These are phyloP conservation scores for Phoma sp. DNA, from an alignment of 2,329 filamentous ascomycete species.

Conservation along the genomic window DNA sequence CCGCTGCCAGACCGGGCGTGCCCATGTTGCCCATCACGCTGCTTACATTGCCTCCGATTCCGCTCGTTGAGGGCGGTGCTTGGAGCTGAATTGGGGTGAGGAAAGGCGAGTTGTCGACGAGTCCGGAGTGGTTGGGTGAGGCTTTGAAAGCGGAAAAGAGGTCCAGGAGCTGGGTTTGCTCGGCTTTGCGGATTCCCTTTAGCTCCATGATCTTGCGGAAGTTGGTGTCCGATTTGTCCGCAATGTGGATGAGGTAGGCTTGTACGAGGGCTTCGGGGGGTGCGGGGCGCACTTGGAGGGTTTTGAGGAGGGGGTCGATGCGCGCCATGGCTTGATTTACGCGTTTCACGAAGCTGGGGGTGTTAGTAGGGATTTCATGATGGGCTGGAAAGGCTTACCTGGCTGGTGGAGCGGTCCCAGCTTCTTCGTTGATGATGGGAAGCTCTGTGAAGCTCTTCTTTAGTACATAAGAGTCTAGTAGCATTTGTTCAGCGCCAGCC, in stretches of 20 bases:
- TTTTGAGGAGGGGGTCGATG: slow-evolving; percentile 92
- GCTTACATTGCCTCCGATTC: slow-evolving; percentile 43
- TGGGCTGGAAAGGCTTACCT: slow-evolving; percentile 38
- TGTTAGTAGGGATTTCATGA: slow-evolving; percentile 9
- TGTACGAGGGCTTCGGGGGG: slow-evolving; percentile 94
- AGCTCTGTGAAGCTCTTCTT: slow-evolving; percentile 79
- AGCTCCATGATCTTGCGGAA: slow-evolving; percentile 96
- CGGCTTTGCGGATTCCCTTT: slow-evolving; percentile 83
- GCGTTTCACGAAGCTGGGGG: slow-evolving; percentile 77
- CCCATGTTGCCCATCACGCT: slow-evolving; percentile 51
- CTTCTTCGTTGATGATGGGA: slow-evolving; percentile 64
- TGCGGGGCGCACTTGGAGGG: slow-evolving; percentile 88
- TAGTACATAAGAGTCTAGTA: slow-evolving; percentile 90
- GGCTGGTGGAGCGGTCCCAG: slow-evolving; percentile 63
- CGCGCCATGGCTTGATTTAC: slow-evolving; percentile 83
- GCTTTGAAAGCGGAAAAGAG: slow-evolving; percentile 87
- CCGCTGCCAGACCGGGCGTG: slow-evolving; percentile 45
- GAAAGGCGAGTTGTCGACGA: slow-evolving; percentile 52
- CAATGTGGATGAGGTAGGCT: slow-evolving; percentile 96
- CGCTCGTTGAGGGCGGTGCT: slow-evolving; percentile 50
- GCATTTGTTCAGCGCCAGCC: slow-evolving; percentile 95
- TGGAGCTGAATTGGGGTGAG: slow-evolving; percentile 47
- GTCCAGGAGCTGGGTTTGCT: slow-evolving; percentile 83
- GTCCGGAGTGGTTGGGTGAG: slow-evolving; percentile 67
- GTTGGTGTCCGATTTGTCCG: slow-evolving; percentile 89